phyloP scores from a whole-genome alignment of 1,284 basidiomycete genomes.

The Rhizoctonia solani region DNA sequence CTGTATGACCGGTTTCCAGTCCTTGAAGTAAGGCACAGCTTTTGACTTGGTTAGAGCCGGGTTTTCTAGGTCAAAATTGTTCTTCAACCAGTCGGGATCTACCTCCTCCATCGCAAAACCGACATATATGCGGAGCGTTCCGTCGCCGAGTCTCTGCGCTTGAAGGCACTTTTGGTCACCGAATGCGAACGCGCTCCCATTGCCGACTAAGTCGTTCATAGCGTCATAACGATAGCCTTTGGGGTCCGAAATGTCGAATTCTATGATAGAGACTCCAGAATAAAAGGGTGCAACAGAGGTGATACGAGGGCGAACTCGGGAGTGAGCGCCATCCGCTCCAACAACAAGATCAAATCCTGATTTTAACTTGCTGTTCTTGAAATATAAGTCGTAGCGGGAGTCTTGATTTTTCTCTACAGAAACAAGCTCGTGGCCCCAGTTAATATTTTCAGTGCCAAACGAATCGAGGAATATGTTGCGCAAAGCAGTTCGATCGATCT shows the following conservation, averaged over 20 bases:
- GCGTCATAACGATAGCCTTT: constrained; percentile 40
- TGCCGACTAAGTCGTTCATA: constrained; percentile 43
- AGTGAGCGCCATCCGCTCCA: constrained; percentile 56
- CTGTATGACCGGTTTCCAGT: constrained; percentile 40
- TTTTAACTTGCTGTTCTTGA: constrained; percentile 39
- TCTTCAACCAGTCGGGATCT: constrained; percentile 39
- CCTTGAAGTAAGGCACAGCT: constrained; percentile 41
- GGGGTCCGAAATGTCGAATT: constrained; percentile 42
- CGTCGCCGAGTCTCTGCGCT: constrained; percentile 47
- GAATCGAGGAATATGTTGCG: constrained; percentile 43
- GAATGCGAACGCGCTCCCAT: constrained; percentile 44
- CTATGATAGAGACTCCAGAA: constrained; percentile 47
- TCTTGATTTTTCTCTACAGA: constrained; percentile 32
- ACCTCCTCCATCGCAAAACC: constrained; percentile 41
- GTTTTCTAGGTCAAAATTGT: constrained; percentile 32
- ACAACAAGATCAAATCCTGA: constrained; percentile 47
- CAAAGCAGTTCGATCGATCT: constrained; percentile 45
- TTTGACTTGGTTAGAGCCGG: constrained; percentile 20
- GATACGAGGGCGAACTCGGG: constrained; percentile 49
- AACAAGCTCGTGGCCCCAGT: constrained; percentile 42
- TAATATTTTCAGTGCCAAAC: constrained; percentile 41
- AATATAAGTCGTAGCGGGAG: constrained; percentile 33
- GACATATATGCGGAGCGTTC: constrained; percentile 46
- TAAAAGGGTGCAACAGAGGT: constrained; percentile 45
- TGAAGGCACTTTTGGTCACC: constrained; percentile 44